Base-by-base conservation (phyloP, 148 eudicot genomes). In the Cornus controversa region DNA sequence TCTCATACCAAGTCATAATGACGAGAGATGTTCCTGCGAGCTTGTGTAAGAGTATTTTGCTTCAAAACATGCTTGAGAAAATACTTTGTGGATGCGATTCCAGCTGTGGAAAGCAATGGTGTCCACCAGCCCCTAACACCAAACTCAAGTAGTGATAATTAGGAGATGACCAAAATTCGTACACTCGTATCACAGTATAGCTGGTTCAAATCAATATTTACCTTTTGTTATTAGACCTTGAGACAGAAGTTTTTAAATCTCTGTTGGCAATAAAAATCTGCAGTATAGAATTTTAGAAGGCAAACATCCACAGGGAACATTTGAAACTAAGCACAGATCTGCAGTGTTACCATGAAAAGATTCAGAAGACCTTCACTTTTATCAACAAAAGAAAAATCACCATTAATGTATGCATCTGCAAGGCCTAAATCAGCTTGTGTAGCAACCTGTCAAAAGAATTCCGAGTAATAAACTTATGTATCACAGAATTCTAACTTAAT, bases 61-160 rank as follows among this genome's bases (percentile, higher is more conserved):
- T 92, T 82, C 42, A 91, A 89, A 36, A 93, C 86, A 80, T 96
- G 99, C n/a, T 84, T 78, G 77, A 79, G 88, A 82, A 96, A 96
- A 75, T 96, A 93, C 81, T 87, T 93, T 53, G 98, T 98, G 69
- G 98, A 93, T 29, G 95, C 90, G 79, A 96, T 53, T 42, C 93
- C 94, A 27, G 99, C 88, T 27, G 98, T 91, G 57, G 89, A 72
- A 75, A 93, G 87, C 89, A 92, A 75, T 26, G 99, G 99, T 64
- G 98, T 92, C 99, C 99, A 93, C 99, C 99, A 95, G 50, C 99
- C 99, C 90, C 96, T 95, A 78, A n/a, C 75, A 23, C 24, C 69
- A 78, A 14, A 60, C 10, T 16, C 22, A 54, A 24, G 23, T 72
- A 16, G 34, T 2, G 34, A 78, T 57, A 11, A 53, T 58, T 15